phyloP scores from a whole-genome alignment of 2,329 filamentous ascomycete genomes.

The Endocalyx cinctus region DNA sequence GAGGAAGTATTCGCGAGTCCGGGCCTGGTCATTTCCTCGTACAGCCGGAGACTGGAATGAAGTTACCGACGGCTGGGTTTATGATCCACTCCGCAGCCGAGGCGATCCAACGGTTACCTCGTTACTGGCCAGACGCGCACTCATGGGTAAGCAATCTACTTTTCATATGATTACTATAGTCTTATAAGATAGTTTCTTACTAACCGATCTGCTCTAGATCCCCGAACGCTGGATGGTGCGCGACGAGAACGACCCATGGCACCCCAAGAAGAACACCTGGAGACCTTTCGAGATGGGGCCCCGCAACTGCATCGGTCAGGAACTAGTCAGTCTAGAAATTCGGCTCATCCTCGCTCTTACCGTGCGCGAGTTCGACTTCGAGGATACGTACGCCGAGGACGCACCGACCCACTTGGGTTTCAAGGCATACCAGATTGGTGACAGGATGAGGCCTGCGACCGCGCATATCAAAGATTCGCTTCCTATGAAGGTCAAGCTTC shows the following conservation, averaged over 20 bases:
- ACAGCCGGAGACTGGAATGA: slow-evolving; percentile 36
- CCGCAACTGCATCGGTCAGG: slow-evolving; percentile 52
- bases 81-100: slow-evolving; percentile 17
- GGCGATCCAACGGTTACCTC: slow-evolving; percentile 26
- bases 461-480: slow-evolving; percentile 21
- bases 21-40: slow-evolving; percentile 31
- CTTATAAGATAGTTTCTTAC: too few relatives aligned
- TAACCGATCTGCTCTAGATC: too few relatives aligned
- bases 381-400: slow-evolving; percentile 31
- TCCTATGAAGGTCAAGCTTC: slow-evolving; percentile 14
- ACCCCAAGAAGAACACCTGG: slow-evolving; percentile 40
- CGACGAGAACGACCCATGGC: slow-evolving; percentile 24
- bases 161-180: too few relatives aligned
- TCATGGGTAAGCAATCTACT: too few relatives aligned
- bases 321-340: slow-evolving; percentile 49
- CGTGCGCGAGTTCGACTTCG: slow-evolving; percentile 45
- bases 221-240: slow-evolving; percentile 37
- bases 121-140: slow-evolving; percentile 33
- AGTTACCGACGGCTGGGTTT: slow-evolving; percentile 35
- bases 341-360: slow-evolving; percentile 46
- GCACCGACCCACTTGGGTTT: slow-evolving; percentile 28
- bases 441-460: slow-evolving; percentile 9
- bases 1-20: slow-evolving; percentile 34
- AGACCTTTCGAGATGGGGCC: slow-evolving; percentile 50
- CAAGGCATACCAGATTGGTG: slow-evolving; percentile 22